Evolutionary conservation across 2,329 filamentous ascomycete species (phyloP).

Genomic region (Fusarium humuli): DNA sequence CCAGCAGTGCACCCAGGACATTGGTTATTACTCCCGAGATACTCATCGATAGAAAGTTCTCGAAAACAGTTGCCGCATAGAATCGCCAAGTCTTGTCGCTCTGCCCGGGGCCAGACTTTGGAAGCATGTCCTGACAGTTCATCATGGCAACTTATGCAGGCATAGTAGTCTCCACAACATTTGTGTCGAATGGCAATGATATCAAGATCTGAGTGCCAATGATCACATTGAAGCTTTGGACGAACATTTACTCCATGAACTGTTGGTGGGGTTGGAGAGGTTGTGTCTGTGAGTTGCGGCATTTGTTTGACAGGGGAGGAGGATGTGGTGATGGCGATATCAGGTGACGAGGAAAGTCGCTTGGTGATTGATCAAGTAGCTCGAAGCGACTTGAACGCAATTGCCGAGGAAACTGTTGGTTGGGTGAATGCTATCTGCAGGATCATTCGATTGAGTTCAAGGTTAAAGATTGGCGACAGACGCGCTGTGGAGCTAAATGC

Average conservation of each 20-base stretch:
- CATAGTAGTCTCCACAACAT: constrained; percentile 22
- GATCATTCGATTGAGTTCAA: not conserved
- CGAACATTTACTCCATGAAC: constrained; percentile 10
- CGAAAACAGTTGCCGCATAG: constrained; percentile 9
- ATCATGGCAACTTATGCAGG: constrained; percentile 26
- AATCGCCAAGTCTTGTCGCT: constrained; percentile 13
- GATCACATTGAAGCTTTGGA: constrained; percentile 10
- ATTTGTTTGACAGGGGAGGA: not conserved
- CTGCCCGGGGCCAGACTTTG: constrained; percentile 3
- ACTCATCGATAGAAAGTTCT: constrained; percentile 5
- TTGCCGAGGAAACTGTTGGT: not conserved
- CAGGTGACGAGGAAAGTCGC: not conserved
- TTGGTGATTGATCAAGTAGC: not conserved
- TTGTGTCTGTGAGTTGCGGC: not conserved
- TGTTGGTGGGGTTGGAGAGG: not conserved
- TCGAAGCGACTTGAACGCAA: not conserved
- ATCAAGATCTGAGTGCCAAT: constrained; percentile 24
- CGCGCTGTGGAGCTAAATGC: too few relatives aligned
- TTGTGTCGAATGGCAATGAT: constrained; percentile 22
- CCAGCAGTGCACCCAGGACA: constrained; percentile 14
- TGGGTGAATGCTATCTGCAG: not conserved
- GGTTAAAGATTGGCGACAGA: not conserved
- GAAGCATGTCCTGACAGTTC: constrained; percentile 6
- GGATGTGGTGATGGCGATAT: not conserved
- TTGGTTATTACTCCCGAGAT: not conserved